A percentile compares a stretch with the other conserved stretches of the same genome.
phyloP scores from a whole-genome alignment of 164 flowering plant species.

The Piper longum region DNA sequence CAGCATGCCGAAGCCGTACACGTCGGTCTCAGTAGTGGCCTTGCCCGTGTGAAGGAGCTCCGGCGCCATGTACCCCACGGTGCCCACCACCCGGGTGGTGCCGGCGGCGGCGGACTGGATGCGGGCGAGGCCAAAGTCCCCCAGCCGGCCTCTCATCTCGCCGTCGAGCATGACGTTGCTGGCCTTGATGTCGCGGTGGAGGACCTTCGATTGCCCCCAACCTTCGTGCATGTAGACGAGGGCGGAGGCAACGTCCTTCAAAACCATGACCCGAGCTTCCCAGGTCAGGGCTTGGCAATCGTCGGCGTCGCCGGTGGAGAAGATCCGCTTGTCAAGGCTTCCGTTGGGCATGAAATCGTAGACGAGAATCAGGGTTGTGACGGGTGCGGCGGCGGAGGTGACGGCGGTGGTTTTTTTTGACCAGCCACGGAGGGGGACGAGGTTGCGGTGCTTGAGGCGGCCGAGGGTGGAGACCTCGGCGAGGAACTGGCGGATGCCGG shows the following conservation, averaged over 20 bases:
- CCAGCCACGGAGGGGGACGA: constrained; percentile 42
- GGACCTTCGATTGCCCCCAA: constrained; percentile 27
- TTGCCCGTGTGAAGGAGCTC: constrained; percentile 34
- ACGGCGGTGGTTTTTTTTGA: constrained; percentile 21
- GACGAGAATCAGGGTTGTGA: constrained; percentile 21
- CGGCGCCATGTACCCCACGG: constrained; percentile 43
- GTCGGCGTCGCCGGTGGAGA: constrained; percentile 11
- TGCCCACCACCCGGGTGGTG: constrained; percentile 34
- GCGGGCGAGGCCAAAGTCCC: constrained; percentile 38
- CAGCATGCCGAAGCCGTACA: constrained; percentile 35
- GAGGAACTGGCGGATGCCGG: constrained; percentile 25
- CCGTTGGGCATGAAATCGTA: constrained; percentile 39
- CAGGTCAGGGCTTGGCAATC: constrained; percentile 17
- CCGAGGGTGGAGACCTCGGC: constrained; percentile 44
- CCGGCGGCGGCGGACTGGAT: constrained; percentile 12
- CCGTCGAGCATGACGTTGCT: constrained; percentile 40
- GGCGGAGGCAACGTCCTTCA: constrained; percentile 31
- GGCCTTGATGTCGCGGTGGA: constrained; percentile 43
- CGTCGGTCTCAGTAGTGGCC: constrained; percentile 28
- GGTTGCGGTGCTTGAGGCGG: constrained; percentile 32
- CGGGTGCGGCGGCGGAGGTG: constrained; percentile 19
- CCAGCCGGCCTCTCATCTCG: constrained; percentile 33
- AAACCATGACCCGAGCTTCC: constrained; percentile 22
- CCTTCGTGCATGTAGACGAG: constrained; percentile 36
- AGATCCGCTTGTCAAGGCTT: constrained; percentile 33